Base-by-base conservation (phyloP, 2,329 filamentous ascomycete species). In the Thelonectria rubi region DNA sequence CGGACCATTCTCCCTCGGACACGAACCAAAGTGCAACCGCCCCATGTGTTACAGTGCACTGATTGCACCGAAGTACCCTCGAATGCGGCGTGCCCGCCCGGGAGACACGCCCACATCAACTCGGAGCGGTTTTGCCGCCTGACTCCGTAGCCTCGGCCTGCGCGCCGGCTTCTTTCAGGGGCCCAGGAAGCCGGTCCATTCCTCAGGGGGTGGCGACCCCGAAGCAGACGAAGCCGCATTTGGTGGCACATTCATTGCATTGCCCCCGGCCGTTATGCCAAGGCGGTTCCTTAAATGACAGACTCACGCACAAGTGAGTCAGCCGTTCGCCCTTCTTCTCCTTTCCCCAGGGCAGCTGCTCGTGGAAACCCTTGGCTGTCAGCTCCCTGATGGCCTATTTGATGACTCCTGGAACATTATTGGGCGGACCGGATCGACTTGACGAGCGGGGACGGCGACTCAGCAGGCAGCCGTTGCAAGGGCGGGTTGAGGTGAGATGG, bases 61-160 rank as follows among this genome's bases (percentile, higher is more conserved):
- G 7, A 24, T 24, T 24, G 24, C 24, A 24, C 24, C 7, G 4
- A 4, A 4, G 4, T 7, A 24, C 24, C 24, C 4, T 24, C 24
- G 7, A 24, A 24, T 24, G 24, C 58, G 46, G 58, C 46, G 46
- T 51, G 32, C 52, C 52, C 58, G 32, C 52, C 52, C 58, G 32
- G 47, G 34, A 43, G 12, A 47, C 26, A 37, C 48, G 39, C 32
- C 51, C 40, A 46, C 58, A 21, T 21, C 32, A 39, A 46, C 58
- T 45, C 52, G 47, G 47, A 55, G 11, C 40, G 52, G 48, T 39
- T 47, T 55, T 55, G 45, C 52, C 52, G 52, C 46, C 30, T 56
- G 58, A 52, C 47, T 53, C 56, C 49, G 43, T 49, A 17, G 32
- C 55, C 40, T 46, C 51, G 40, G 40, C 26, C 43, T 50, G 45